These are phyloP conservation scores for Scheffersomyces cryptocercus DNA, from an alignment of 1,139 yeast genomes.

Conservation along the genomic window DNA sequence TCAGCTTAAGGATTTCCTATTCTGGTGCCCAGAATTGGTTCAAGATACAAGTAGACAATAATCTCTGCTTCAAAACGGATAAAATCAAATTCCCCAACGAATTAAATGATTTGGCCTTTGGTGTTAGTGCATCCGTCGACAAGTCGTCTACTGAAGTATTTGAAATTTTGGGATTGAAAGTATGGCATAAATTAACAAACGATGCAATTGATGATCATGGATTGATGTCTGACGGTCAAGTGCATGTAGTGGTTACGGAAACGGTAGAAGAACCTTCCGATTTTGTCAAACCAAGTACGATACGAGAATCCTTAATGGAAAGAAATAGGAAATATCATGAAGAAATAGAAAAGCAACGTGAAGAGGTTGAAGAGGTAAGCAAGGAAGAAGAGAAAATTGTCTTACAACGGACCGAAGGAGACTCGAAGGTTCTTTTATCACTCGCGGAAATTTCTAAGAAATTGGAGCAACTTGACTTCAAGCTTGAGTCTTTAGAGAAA, in stretches of 20 bases:
- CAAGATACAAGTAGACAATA: conserved; percentile 69
- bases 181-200: conserved; percentile 52
- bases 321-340: conserved; percentile 29
- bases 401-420: not conserved
- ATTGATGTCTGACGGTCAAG: conserved; percentile 46
- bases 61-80: conserved; percentile 66
- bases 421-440: not conserved
- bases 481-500: conserved; percentile 5
- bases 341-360: conserved; percentile 12
- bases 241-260: conserved; percentile 24
- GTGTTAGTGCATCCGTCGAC: conserved; percentile 49
- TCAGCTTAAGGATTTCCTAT: conserved; percentile 64
- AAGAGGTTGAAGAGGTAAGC: conserved; percentile 1
- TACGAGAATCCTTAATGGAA: conserved; percentile 43
- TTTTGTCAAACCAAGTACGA: conserved; percentile 17
- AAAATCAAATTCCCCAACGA: conserved; percentile 40
- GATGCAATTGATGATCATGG: conserved; percentile 64
- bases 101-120: conserved; percentile 41
- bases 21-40: conserved; percentile 43
- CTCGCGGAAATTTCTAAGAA: not conserved
- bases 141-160: conserved; percentile 51
- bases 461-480: conserved; percentile 4
- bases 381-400: not conserved
- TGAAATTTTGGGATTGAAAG: conserved; percentile 58
- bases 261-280: conserved; percentile 15